Conservation (phyloP, 2,329 filamentous ascomycete species). For the Colletotrichum trifolii region DNA sequence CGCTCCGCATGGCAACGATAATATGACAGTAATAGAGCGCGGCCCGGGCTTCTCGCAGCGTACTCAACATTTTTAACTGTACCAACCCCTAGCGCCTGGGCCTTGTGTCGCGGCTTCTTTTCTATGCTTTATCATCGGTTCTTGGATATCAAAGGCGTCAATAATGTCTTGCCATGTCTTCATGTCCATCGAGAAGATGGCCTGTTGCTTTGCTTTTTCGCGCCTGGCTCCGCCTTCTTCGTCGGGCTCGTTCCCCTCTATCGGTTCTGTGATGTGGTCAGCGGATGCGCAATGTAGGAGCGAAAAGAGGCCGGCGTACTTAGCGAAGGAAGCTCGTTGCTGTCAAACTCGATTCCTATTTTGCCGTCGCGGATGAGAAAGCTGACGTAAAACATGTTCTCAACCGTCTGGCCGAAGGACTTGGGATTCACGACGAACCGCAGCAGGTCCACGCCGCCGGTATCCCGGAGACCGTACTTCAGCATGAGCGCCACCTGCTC, state of each 20-base stretch:
- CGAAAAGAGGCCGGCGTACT: slow-evolving; percentile 64
- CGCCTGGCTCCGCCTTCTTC: slow-evolving; percentile 56
- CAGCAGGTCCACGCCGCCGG: slow-evolving; percentile 81
- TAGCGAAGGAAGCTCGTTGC: slow-evolving; percentile 79
- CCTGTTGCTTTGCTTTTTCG: slow-evolving; percentile 79
- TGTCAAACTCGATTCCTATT: slow-evolving; percentile 79
- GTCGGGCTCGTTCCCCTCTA: slow-evolving; percentile 56
- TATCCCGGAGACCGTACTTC: slow-evolving; percentile 71
- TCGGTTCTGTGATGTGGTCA: slow-evolving; percentile 45
- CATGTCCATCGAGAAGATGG: slow-evolving; percentile 89
- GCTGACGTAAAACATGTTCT: slow-evolving; percentile 96
- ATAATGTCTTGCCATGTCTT: slow-evolving; percentile 84
- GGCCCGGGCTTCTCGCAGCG: neutral
- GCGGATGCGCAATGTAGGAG: slow-evolving; percentile 28
- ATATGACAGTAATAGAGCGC: neutral
- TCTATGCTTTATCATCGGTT: slow-evolving; percentile 87
- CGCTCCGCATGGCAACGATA: neutral
- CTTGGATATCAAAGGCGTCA: slow-evolving; percentile 77
- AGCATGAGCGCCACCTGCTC: slow-evolving; percentile 68
- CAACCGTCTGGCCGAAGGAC: slow-evolving; percentile 93
- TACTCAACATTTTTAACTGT: slow-evolving; percentile 57
- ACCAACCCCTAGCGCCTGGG: slow-evolving; percentile 73
- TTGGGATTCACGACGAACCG: slow-evolving; percentile 89
- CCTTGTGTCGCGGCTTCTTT: slow-evolving; percentile 64
- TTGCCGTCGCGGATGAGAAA: slow-evolving; percentile 91